Evolutionary conservation across 768 basidiomycete species (phyloP).

Genomic region (Pleurotus ostreatus): DNA sequence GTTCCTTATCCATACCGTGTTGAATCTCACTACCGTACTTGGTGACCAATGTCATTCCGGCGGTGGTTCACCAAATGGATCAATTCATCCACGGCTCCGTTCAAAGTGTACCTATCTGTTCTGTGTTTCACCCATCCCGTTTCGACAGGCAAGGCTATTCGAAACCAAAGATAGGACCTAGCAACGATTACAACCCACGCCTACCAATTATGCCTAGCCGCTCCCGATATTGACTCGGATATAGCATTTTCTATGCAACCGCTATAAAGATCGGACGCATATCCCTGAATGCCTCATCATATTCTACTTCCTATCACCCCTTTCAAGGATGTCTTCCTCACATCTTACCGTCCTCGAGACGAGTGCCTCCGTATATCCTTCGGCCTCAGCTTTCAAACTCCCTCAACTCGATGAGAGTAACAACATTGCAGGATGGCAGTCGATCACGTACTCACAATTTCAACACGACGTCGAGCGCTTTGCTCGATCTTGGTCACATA

Average conservation of each 20-base stretch:
- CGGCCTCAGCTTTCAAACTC: constrained; percentile 54
- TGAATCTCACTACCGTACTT: constrained; percentile 5
- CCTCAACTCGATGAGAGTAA: constrained; percentile 45
- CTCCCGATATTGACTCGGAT: constrained; percentile 20
- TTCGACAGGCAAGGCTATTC: constrained; percentile 31
- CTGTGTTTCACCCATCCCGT: constrained; percentile 22
- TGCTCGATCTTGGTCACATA: constrained; percentile 59
- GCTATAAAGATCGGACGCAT: constrained; percentile 16
- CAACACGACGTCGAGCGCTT: constrained; percentile 58
- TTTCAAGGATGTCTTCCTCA: constrained; percentile 33
- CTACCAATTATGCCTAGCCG: constrained; percentile 17
- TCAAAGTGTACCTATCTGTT: constrained; percentile 13
- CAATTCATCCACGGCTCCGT: constrained; percentile 15
- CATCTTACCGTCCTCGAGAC: constrained; percentile 65
- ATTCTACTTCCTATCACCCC: neutral
- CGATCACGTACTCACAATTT: constrained; percentile 65
- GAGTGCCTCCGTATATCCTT: constrained; percentile 45
- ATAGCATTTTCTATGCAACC: constrained; percentile 11
- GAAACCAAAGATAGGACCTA: constrained; percentile 22
- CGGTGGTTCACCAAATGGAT: constrained; percentile 1
- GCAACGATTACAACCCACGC: constrained; percentile 15
- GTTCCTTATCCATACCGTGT: constrained; percentile 5
- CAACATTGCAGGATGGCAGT: constrained; percentile 47
- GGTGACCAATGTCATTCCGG: constrained; percentile 10
- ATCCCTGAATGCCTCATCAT: neutral